Evolutionary conservation across 2,329 filamentous ascomycete genomes (phyloP), one percentile per base, ranked within the genome.

Genomic region (Exserohilum rostratum): DNA sequence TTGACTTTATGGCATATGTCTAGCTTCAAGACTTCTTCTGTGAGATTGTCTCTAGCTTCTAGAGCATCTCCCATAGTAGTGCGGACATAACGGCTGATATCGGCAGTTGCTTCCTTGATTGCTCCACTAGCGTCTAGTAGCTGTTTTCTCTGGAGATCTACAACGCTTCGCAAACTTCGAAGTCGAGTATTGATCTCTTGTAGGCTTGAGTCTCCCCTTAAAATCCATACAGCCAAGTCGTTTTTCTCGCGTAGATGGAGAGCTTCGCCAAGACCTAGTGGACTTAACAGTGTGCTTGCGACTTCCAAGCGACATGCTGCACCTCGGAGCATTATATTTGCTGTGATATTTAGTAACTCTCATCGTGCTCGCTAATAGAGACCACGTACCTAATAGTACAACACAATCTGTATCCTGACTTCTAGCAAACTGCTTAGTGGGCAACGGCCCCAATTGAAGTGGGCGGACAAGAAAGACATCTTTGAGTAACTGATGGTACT

Each of bases 101-200:
- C 44, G 45, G 15, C 34, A 17, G 38, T 55, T 2, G 20, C 49
- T 52, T 52, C 35, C 20, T 17, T 7, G 15, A 60, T 60, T 5
- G 17, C 46, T 38, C 18, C 22, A 43, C 44, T 30, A 3, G 46
- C 50, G 17, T 54, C 34, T 6, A 46, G 39, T 0, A 60, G 50
- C 50, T 50, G 27, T 34, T 54, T 35, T 18, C 30, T 53, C 22
- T 45, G 13, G 29, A 25, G 5, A 34, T 59, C 45, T 31, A 34
- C 27, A 39, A 37, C 18, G 25, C 30, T 38, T 42, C n/a, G n/a
- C n/a, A 50, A 22, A 22, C 31, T 51, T 39, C 20, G 10, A 20
- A 59, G 17, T 6, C 43, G 39, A 38, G 46, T 22, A 17, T 46
- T n/a, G 43, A 60, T 54, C n/a, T 60, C 38, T 12, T 57, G 6